A percentile compares a stretch with the other conserved stretches of the same genome.
phyloP scores from a whole-genome alignment of 345 rosid genomes.

The Xanthoceras sorbifolium region DNA sequence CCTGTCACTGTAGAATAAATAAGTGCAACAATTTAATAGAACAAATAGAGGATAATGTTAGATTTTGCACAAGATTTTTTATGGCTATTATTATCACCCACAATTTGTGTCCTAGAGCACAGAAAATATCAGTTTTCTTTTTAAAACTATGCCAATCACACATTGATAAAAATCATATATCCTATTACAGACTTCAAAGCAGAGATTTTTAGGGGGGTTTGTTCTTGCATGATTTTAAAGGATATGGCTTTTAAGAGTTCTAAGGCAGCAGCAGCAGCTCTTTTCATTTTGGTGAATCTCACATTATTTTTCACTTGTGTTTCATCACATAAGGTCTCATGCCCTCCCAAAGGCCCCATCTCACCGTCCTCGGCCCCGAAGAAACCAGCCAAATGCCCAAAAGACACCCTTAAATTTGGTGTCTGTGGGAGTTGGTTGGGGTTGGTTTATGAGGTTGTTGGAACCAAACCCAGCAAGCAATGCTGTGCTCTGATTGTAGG shows the following conservation, averaged over 20 bases:
- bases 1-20: too few relatives aligned
- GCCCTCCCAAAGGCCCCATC: slow-evolving; percentile 21
- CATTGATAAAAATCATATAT: neutral
- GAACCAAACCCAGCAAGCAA: slow-evolving; percentile 68
- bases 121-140: neutral
- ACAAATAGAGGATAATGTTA: neutral
- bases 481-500: slow-evolving; percentile 71
- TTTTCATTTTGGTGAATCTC: slow-evolving; percentile 38
- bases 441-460: slow-evolving; percentile 58
- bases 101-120: neutral
- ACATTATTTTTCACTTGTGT: slow-evolving; percentile 35
- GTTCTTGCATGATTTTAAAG: neutral
- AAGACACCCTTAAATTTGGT: slow-evolving; percentile 64
- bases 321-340: slow-evolving; percentile 27
- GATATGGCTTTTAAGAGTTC: slow-evolving; percentile 27
- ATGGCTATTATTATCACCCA: neutral
- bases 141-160: neutral
- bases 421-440: slow-evolving; percentile 86
- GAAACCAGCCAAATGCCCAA: slow-evolving; percentile 48
- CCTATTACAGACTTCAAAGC: neutral
- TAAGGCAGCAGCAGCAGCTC: slow-evolving; percentile 16
- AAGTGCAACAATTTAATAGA: too few relatives aligned
- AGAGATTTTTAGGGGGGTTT: too few relatives aligned
- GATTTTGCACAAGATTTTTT: neutral
- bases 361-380: slow-evolving; percentile 16